Percentiles rank a stretch among this genome's conserved stretches.
Conservation (phyloP, 805 yeast species). For the Kuraishia floccosa region DNA sequence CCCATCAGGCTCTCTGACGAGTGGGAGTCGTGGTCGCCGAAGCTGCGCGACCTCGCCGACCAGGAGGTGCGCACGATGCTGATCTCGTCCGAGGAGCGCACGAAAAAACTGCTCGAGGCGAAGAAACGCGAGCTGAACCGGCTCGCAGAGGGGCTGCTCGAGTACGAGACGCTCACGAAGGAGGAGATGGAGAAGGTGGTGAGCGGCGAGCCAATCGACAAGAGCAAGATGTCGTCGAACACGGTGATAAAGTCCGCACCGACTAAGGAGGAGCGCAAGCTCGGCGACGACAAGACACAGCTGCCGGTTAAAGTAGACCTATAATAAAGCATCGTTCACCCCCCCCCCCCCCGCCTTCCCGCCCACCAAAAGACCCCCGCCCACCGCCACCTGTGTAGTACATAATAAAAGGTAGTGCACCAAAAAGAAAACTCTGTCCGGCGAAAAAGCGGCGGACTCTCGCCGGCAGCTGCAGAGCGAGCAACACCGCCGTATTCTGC, state of each 20-base stretch:
- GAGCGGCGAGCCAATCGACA: slow-evolving; percentile 63
- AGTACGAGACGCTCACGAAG: slow-evolving; percentile 87
- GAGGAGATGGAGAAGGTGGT: slow-evolving; percentile 86
- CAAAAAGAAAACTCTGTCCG: too few relatives aligned
- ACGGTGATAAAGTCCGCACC: slow-evolving; percentile 45
- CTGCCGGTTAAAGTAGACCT: slow-evolving; percentile 1
- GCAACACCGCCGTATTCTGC: too few relatives aligned
- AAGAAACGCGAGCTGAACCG: slow-evolving; percentile 65
- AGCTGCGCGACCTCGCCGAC: slow-evolving; percentile 82
- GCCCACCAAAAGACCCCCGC: too few relatives aligned
- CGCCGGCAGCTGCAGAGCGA: too few relatives aligned
- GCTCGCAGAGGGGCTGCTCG: slow-evolving; percentile 85
- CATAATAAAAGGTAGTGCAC: too few relatives aligned
- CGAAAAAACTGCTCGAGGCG: slow-evolving; percentile 53
- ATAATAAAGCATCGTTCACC: too few relatives aligned
- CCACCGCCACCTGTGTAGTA: too few relatives aligned
- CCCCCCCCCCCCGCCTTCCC: too few relatives aligned
- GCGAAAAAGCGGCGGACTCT: too few relatives aligned
- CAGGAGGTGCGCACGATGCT: slow-evolving; percentile 76
- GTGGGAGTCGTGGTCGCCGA: slow-evolving; percentile 93
- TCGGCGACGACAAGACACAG: background rate
- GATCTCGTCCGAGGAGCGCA: slow-evolving; percentile 67
- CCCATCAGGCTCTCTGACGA: slow-evolving; percentile 84
- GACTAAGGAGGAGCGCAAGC: slow-evolving; percentile 4
- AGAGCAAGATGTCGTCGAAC: slow-evolving; percentile 60